These are phyloP conservation scores for Trypanosoma rangeli DNA, from an alignment of 208 protist species.

Conservation along the genomic window DNA sequence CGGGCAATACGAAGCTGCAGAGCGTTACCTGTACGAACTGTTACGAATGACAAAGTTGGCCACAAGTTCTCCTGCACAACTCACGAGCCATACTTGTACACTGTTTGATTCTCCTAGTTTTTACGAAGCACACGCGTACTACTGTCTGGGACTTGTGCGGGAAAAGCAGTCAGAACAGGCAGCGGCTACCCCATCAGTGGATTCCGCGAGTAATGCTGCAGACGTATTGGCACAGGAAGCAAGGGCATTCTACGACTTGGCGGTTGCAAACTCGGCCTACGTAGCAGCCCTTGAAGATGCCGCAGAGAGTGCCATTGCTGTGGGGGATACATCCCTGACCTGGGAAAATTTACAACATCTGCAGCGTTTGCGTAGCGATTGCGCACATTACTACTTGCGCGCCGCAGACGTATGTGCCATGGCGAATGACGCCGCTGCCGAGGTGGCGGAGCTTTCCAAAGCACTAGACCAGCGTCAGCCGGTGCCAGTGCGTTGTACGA, in stretches of 20 bases:
- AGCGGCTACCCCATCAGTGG: conserved; percentile 1
- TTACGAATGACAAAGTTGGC: conserved; percentile 35
- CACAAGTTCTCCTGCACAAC: conserved; percentile 9
- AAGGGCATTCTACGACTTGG: conserved; percentile 40
- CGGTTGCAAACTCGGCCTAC: conserved; percentile 47
- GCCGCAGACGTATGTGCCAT: conserved; percentile 62
- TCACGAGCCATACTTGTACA: conserved; percentile 5
- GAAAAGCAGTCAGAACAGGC: conserved; percentile 18
- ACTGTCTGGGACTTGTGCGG: conserved; percentile 69
- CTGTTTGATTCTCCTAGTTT: conserved; percentile 35
- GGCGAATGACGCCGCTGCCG: conserved; percentile 41
- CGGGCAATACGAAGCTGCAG: conserved; percentile 49
- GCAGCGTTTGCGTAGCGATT: conserved; percentile 51
- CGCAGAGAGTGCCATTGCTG: conserved; percentile 49
- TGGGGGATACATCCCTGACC: conserved; percentile 51
- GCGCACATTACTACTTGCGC: conserved; percentile 61
- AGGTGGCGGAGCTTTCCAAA: conserved; percentile 64
- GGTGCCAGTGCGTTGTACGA: conserved; percentile 44
- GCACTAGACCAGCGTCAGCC: conserved; percentile 73
- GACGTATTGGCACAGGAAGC: conserved; percentile 36
- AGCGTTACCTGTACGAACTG: conserved; percentile 46
- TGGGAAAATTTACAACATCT: conserved; percentile 64
- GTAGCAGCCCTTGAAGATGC: conserved; percentile 62
- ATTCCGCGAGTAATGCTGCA: neutral
- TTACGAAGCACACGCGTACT: conserved; percentile 78